Evolutionary conservation across 345 rosid species (phyloP), one percentile per base, ranked within the genome.

Genomic region (Durio zibethinus): DNA sequence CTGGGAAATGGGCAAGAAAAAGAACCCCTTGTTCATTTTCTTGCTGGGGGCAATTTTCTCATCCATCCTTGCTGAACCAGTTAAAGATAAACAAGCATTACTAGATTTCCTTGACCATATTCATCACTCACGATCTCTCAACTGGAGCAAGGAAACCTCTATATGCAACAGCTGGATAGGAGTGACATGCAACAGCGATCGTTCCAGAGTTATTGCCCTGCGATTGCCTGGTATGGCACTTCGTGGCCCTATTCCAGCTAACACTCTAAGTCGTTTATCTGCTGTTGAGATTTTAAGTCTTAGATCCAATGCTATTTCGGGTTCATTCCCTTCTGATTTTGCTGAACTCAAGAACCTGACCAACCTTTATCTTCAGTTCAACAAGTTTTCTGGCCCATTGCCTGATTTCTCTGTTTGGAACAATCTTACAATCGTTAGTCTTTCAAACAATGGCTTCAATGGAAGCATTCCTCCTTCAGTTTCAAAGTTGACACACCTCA

Each of bases 121-220:
- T 79, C 84, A 78, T 69, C 90, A 89, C 80, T 83, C 98, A 15
- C 87, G 77, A 42, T 71, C 82, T 66, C 83, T 96, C 23, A 92
- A 94, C 23, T 96, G 97, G 98, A 86, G 83, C 23, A 82, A 84
- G 73, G 73, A 67, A 81, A 84, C 80, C 56, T 71, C 90, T 9
- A 80, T 94, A 2, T 96, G 99, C 82, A 79, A 71, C n/a, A 73
- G 80, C 45, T 96, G 98, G 99, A 84, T 84, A 14, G 98, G 99
- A 61, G 91, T 96, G 56, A 83, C 85, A 11, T 94, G 99, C 82
- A 88, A 83, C 75, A 36, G 65, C 18, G 85, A 91, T 48, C 83
- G 80, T 27, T 87, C 97, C 35, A 82, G 84, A 52, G 91, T 96
- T 7, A 75, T 86, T 5, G 79, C 87, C 54, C 90, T 93, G 67